These are phyloP conservation scores for Aspergillus floridensis DNA, from an alignment of 2,329 filamentous ascomycete species.

Conservation along the genomic window DNA sequence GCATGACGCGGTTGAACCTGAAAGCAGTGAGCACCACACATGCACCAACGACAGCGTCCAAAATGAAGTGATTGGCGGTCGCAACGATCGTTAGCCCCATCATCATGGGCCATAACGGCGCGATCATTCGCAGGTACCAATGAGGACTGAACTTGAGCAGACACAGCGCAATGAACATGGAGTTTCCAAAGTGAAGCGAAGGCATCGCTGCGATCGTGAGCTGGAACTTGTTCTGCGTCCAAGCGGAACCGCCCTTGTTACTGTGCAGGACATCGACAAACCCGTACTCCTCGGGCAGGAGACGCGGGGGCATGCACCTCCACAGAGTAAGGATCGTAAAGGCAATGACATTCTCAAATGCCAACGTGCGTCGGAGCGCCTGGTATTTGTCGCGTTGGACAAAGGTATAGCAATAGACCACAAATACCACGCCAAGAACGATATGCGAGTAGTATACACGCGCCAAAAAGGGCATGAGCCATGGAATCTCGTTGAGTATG, in stretches of 20 bases:
- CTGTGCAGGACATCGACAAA: slow-evolving; percentile 49
- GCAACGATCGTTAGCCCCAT: slow-evolving; percentile 60
- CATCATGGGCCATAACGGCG: slow-evolving; percentile 43
- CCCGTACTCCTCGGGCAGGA: slow-evolving; percentile 45
- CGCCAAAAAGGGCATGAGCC: slow-evolving; percentile 43
- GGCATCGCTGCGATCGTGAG: slow-evolving; percentile 53
- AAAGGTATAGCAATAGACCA: slow-evolving; percentile 50
- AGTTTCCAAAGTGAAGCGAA: slow-evolving; percentile 48
- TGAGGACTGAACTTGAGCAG: slow-evolving; percentile 44
- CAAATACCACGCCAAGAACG: slow-evolving; percentile 46
- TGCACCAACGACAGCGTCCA: slow-evolving; percentile 65
- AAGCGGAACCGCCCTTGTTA: slow-evolving; percentile 26
- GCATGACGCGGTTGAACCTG: slow-evolving; percentile 21
- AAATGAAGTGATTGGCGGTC: slow-evolving; percentile 66
- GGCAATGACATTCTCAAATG: slow-evolving; percentile 49
- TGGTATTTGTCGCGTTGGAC: slow-evolving; percentile 42
- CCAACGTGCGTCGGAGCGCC: slow-evolving; percentile 48
- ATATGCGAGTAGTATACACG: slow-evolving; percentile 51
- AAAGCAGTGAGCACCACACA: slow-evolving; percentile 24
- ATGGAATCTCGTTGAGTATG: slow-evolving; percentile 36
- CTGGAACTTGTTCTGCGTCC: slow-evolving; percentile 49
- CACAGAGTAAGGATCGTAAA: slow-evolving; percentile 50
- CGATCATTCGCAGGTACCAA: slow-evolving; percentile 33
- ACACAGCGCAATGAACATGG: slow-evolving; percentile 29
- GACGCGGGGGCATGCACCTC: slow-evolving; percentile 50